Conservation (phyloP, 805 yeast species). For the Grigorovia yakushimaensis region DNA sequence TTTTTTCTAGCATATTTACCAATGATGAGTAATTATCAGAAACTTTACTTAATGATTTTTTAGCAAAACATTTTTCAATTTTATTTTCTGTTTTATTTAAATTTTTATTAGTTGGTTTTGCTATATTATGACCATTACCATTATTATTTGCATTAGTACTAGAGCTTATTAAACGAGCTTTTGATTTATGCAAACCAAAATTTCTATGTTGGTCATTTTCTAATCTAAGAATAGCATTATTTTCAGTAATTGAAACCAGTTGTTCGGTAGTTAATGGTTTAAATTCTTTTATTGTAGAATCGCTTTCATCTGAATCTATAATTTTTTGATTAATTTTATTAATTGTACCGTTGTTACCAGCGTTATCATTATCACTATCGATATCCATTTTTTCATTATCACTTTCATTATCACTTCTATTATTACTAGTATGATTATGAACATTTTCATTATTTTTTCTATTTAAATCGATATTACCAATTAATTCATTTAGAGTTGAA, state of each 20-base stretch:
- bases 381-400: not conserved
- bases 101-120: not conserved
- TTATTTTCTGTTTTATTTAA: not conserved
- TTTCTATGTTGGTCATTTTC: not conserved
- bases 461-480: not conserved
- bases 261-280: not conserved
- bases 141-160: not conserved
- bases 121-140: not conserved
- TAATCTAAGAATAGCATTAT: not conserved
- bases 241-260: not conserved
- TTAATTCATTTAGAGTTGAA: not conserved
- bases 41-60: not conserved
- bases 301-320: not conserved
- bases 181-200: not conserved
- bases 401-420: not conserved
- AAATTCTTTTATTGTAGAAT: not conserved
- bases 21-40: conserved; percentile 1
- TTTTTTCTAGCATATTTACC: conserved; percentile 2
- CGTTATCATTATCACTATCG: not conserved
- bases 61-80: not conserved
- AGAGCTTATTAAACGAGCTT: not conserved
- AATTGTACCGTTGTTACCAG: not conserved
- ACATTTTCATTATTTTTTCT: not conserved
- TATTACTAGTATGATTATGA: not conserved
- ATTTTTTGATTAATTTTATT: not conserved